A percentile compares a stretch with the other conserved stretches of the same genome.
Conservation (phyloP, 495 filamentous ascomycete genomes). For the Lophium mytilinum region DNA sequence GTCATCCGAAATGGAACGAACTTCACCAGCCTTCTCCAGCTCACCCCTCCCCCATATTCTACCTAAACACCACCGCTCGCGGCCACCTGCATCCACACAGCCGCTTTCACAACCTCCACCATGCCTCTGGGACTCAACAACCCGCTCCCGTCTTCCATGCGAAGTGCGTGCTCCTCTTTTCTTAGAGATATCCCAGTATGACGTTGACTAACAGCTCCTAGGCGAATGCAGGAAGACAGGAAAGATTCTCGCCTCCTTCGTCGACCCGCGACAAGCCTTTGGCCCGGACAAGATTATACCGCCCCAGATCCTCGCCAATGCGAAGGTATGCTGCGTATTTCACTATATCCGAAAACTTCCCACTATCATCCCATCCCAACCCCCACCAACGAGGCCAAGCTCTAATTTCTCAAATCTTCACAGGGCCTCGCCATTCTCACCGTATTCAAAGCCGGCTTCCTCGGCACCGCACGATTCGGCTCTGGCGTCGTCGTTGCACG, state of each 20-base stretch:
- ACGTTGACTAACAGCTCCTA: conserved; percentile 25
- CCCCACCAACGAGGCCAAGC: background rate
- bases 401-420: background rate
- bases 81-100: background rate
- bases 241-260: conserved; percentile 89
- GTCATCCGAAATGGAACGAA: background rate
- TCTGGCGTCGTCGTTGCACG: conserved; percentile 90
- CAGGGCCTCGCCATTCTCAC: conserved; percentile 93
- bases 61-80: no score
- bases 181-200: background rate
- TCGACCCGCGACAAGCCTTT: conserved; percentile 90
- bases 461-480: conserved; percentile 86
- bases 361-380: background rate
- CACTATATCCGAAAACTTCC: background rate
- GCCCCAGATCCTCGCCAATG: conserved; percentile 77
- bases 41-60: background rate
- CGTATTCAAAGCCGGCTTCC: conserved; percentile 91
- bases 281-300: conserved; percentile 97
- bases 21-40: background rate
- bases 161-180: conserved; percentile 41
- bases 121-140: conserved; percentile 57
- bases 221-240: conserved; percentile 43
- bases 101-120: conserved; percentile 5
- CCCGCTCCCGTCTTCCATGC: conserved; percentile 57
- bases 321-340: conserved; percentile 57